Percentiles rank a stretch among this genome's conserved stretches.
Conservation (phyloP, 768 basidiomycete species). For the Collybiopsis luxurians region DNA sequence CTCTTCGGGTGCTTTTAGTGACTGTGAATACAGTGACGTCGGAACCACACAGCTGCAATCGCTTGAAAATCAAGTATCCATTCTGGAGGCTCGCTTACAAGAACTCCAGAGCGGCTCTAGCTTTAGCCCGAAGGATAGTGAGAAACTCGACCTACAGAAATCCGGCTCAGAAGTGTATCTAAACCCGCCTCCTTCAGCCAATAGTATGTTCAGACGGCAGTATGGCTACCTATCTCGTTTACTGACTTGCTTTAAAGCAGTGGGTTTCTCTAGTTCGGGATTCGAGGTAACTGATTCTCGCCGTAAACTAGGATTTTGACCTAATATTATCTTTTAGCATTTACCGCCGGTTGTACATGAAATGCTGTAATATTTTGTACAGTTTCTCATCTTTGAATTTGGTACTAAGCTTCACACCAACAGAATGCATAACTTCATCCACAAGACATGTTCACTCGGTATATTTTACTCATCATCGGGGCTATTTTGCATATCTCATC, state of each 20-base stretch:
- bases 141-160: constrained; percentile 14
- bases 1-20: constrained; percentile 38
- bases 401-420: neutral
- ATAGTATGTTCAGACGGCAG: neutral
- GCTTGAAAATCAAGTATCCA: constrained; percentile 44
- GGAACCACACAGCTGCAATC: constrained; percentile 42
- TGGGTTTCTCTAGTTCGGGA: neutral
- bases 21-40: constrained; percentile 56
- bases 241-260: neutral
- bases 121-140: neutral
- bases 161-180: constrained; percentile 10
- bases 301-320: neutral
- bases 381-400: neutral
- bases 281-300: neutral
- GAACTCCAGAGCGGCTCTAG: constrained; percentile 31
- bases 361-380: constrained; percentile 4
- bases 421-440: constrained; percentile 10
- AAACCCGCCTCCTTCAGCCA: neutral
- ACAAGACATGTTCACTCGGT: constrained; percentile 22
- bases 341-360: neutral
- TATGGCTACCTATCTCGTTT: neutral
- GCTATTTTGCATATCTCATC: no score
- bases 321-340: neutral
- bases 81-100: constrained; percentile 40
- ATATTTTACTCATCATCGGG: no score